Base-by-base conservation (phyloP, 2,329 filamentous ascomycete species). In the Sarocladium kiliense region DNA sequence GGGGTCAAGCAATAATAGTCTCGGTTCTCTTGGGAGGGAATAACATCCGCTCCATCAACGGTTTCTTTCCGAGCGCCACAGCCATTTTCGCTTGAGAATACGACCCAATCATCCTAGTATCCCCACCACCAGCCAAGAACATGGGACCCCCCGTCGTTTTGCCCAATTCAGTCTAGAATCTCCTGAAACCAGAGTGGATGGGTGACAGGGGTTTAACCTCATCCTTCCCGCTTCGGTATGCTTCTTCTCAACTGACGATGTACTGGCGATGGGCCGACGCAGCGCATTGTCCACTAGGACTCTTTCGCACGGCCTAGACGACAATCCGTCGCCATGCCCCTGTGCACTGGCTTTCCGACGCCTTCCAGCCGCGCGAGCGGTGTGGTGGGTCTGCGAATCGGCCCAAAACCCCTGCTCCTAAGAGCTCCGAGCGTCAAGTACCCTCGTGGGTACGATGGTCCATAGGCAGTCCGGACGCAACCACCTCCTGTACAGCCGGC, bases 121-220 rank as follows among this genome's bases (percentile, higher is more conserved):
- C 21, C 18, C 26, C 14, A 27, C 27, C 23, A 49, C 3, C 21
- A 44, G 12, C 44, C 7, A 49, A 30, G 23, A 32, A 32, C 44
- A 9, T 3, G 27, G 39, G 47, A 27, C 21, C 47, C 47, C 47
- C 27, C 27, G 47, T 53, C 50, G 16, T 6, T 26, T 34, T 19
- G 36, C 50, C 50, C 16, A 41, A 53, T 39, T 6, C 19, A 53
- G 50, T 16, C 32, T 53, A 41, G 50, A 11, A 39, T 21, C 32
- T 41, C 50, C 50, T 53, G 50, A 53, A 53, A 53, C 50, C 19
- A 53, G 18, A 53, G 50, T 53, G 50, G 50, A 53, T 53, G 12
- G 7, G 11, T 3, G 16, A 30, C 50, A 39, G 50, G 50, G 50
- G 34, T 39, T 53, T 26, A 30, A 53, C 50, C 36, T 39, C 50